These are phyloP conservation scores for Tylopilus subfusipes DNA, from an alignment of 768 basidiomycete species.

Conservation along the genomic window DNA sequence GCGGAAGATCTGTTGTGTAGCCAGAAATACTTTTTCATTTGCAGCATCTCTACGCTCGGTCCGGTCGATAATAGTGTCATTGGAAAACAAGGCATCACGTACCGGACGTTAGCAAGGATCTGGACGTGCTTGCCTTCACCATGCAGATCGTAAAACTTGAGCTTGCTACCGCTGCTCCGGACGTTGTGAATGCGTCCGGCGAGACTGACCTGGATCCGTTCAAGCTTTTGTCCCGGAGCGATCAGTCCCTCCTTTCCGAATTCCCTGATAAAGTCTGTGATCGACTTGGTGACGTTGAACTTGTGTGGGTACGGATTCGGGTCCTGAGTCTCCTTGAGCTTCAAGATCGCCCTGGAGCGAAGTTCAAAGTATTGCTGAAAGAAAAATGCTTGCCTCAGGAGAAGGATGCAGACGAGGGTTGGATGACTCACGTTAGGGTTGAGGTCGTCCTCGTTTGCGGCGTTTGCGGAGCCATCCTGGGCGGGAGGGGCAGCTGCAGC, in stretches of 20 bases:
- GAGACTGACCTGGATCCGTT: constrained; percentile 55
- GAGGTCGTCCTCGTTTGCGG: constrained; percentile 72
- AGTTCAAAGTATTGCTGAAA: constrained; percentile 94
- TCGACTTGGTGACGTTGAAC: constrained; percentile 82
- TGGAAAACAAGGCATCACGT: constrained; percentile 33
- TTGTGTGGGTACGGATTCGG: constrained; percentile 99
- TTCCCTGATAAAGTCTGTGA: constrained; percentile 66
- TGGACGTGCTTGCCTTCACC: constrained; percentile 92
- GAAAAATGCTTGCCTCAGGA: background rate
- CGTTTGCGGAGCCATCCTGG: constrained; percentile 39
- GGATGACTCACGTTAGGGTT: constrained; percentile 75
- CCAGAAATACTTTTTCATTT: constrained; percentile 60
- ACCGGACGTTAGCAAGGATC: constrained; percentile 87
- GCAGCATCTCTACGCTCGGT: constrained; percentile 48
- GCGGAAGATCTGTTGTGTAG: constrained; percentile 81
- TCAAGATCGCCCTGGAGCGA: constrained; percentile 83
- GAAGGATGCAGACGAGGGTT: background rate
- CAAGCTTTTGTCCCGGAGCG: constrained; percentile 60
- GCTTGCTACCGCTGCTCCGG: constrained; percentile 74
- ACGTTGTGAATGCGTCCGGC: constrained; percentile 94
- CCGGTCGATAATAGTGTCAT: constrained; percentile 19
- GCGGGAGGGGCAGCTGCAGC: constrained; percentile 44
- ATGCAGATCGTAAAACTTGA: constrained; percentile 92
- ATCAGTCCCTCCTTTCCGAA: constrained; percentile 77
- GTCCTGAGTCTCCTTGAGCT: constrained; percentile 75